Base-by-base conservation (phyloP, 1,284 basidiomycete genomes). In the Sparassis latifolia region DNA sequence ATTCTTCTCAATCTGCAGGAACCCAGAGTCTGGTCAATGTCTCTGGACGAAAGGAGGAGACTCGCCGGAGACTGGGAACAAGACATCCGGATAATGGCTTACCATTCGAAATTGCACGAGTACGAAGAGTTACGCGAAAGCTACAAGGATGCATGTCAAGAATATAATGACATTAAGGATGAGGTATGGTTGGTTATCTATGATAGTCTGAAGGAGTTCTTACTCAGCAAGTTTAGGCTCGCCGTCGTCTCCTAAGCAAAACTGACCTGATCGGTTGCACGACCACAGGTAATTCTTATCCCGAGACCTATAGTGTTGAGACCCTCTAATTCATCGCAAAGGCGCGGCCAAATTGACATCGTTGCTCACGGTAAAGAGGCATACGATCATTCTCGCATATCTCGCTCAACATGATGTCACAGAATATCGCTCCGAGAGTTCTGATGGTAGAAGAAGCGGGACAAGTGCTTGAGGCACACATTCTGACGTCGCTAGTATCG, bases 381-480 rank as follows among this genome's bases (percentile, higher is more conserved):
- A 42, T 20, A 44, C 42, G 38, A 32, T 33, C 54, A 12, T 39
- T 10, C 31, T 28, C n/a, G n/a, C 4, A 10, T 33, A 35, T 37
- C 10, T 5, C 33, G 31, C 33, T 27, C 12, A 5, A 9, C 48
- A 27, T 45, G 39, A 33, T 10, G 44, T 4, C 33, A 2, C 51
- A 86, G 61, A 44, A 64, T 39, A 60, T 68, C 33, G 56, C 50
- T 5, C 68, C 68, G 4, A 55, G 72, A 39, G 75, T 69, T 1
- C 33, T 61, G 3, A 50, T 61, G 33, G 55, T 63, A 0, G 56
- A 62, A 37, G 87, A 89, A 62, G 86, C 86, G 0, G 87, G 87
- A 0, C 86, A 89, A 67, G 84, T 89, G 0, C 71, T 89, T 10
- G 87, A 89, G 65, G 80, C 86, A 2, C 86, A 89, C 57, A 70